Conservation (phyloP, 2,329 filamentous ascomycete genomes). For the Alternaria sp. region DNA sequence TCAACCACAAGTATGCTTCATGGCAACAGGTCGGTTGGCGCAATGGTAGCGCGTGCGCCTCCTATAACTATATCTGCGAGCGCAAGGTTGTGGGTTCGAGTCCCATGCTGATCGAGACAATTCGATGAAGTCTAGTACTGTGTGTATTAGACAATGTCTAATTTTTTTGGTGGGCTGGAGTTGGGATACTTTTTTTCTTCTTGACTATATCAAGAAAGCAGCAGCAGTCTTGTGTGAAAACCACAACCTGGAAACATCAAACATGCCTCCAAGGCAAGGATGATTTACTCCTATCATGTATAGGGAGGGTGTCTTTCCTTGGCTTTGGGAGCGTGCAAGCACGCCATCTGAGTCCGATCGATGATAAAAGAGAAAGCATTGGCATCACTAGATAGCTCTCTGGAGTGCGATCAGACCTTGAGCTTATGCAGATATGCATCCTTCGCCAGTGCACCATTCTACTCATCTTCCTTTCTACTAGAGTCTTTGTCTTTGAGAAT, state of each 20-base stretch:
- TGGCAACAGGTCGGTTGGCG: conserved; percentile 42
- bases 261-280: neutral
- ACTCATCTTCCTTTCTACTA: neutral
- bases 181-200: neutral
- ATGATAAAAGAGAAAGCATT: neutral
- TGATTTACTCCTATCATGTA: no score
- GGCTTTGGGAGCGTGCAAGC: no score
- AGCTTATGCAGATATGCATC: neutral
- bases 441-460: neutral
- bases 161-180: neutral
- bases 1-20: neutral
- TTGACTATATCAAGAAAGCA: neutral
- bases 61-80: conserved; percentile 33
- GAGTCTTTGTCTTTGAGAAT: no score
- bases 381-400: neutral
- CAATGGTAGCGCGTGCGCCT: conserved; percentile 52
- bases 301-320: neutral
- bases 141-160: neutral
- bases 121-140: neutral
- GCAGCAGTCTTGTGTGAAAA: neutral
- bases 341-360: neutral
- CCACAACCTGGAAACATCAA: neutral
- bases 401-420: neutral
- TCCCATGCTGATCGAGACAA: conserved; percentile 42
- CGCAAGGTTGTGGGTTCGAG: conserved; percentile 51